Percentiles rank a stretch among this genome's conserved stretches.
Evolutionary conservation across 306 rosid genomes (phyloP).

Genomic region (Vigna reflexopilosa): DNA sequence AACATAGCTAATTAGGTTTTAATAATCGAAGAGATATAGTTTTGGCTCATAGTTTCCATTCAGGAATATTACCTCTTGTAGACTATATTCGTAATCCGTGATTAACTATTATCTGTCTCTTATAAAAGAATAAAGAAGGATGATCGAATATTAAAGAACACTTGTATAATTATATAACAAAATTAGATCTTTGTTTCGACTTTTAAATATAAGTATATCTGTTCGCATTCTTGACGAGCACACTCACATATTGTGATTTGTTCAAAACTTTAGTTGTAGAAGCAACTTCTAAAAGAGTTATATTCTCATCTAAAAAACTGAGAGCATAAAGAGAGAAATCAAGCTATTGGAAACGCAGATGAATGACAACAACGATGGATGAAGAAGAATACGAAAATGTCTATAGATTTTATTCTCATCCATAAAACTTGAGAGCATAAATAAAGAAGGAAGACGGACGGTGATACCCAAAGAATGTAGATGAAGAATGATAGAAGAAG

Average conservation of each 20-base stretch:
- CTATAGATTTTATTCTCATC: conserved; percentile 7
- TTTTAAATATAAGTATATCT: background rate
- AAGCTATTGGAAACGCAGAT: background rate
- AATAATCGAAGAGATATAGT: too few relatives aligned
- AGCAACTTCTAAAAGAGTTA: background rate
- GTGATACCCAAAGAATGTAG: background rate
- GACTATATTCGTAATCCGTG: too few relatives aligned
- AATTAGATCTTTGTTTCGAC: background rate
- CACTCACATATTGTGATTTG: background rate
- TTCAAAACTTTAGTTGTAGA: background rate
- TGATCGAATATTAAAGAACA: background rate
- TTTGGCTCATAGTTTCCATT: too few relatives aligned
- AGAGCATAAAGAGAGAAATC: background rate
- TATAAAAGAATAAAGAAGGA: too few relatives aligned
- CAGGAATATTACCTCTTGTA: too few relatives aligned
- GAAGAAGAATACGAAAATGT: conserved; percentile 15
- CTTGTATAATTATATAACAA: background rate
- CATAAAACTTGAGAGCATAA: background rate
- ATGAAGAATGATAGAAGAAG: background rate
- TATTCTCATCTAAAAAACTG: background rate
- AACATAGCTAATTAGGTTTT: too few relatives aligned
- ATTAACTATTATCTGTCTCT: too few relatives aligned
- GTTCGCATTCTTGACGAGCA: background rate
- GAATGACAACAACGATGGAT: background rate
- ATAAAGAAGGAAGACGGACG: conserved; percentile 4